Evolutionary conservation across 2,329 filamentous ascomycete species (phyloP).

Genomic region (Claviceps africana): DNA sequence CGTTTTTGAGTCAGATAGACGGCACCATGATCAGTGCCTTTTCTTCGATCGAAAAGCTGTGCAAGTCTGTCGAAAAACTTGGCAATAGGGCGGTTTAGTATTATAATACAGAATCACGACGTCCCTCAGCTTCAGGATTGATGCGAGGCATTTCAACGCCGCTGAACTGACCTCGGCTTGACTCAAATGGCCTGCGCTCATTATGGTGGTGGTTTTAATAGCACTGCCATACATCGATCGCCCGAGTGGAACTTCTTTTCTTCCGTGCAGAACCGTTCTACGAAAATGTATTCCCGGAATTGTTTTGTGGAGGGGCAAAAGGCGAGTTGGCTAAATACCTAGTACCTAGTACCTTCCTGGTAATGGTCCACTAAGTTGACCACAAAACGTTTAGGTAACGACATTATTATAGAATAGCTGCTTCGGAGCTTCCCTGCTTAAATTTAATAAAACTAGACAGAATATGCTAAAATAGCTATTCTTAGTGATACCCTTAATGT

Average conservation of each 20-base stretch:
- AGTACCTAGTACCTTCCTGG: no score
- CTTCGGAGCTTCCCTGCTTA: no score
- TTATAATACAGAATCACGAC: neutral
- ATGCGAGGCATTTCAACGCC: neutral
- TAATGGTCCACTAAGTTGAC: no score
- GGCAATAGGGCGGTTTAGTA: neutral
- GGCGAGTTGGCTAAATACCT: neutral
- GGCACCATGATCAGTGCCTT: constrained; percentile 57
- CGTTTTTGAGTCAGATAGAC: constrained; percentile 67
- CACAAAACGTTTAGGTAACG: no score
- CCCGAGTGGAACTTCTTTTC: neutral
- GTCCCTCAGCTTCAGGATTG: neutral
- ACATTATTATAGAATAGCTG: no score
- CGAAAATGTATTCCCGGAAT: neutral
- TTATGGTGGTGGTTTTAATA: neutral
- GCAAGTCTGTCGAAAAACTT: constrained; percentile 62
- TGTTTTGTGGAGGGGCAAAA: neutral
- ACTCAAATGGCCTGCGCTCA: constrained; percentile 19
- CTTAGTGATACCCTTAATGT: no score
- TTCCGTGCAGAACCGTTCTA: neutral
- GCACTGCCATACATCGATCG: neutral
- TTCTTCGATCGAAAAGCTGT: constrained; percentile 52
- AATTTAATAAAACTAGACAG: no score
- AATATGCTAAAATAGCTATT: no score
- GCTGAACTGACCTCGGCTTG: constrained; percentile 24